phyloP scores from a whole-genome alignment of 164 flowering plant species.

The Cinnamomum chago region DNA sequence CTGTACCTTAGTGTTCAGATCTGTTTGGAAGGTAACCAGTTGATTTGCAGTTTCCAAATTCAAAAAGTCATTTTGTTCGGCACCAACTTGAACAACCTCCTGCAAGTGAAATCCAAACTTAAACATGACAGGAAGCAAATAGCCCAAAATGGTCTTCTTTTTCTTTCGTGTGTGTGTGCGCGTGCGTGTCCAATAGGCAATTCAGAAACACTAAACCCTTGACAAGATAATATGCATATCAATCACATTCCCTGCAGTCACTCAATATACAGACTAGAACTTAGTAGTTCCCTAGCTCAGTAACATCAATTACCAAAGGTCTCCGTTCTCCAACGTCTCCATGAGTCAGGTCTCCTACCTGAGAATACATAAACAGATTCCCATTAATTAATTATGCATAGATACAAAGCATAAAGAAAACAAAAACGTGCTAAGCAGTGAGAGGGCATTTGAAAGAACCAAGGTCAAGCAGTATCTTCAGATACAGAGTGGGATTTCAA shows the following conservation, averaged over 20 bases:
- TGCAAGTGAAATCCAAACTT: constrained; percentile 10
- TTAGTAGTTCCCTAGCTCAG: background rate
- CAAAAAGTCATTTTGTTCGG: constrained; percentile 6
- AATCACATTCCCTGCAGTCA: background rate
- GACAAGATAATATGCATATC: background rate
- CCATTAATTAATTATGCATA: no score
- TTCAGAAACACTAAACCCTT: background rate
- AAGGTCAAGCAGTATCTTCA: no score
- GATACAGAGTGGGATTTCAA: no score
- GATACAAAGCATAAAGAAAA: no score
- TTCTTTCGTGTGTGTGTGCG: background rate
- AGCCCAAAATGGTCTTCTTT: background rate
- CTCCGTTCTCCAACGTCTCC: constrained; percentile 20
- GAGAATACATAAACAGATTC: constrained; percentile 2
- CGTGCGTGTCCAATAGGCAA: background rate
- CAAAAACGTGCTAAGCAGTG: no score
- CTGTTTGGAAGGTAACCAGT: constrained; percentile 25
- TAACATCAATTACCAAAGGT: constrained; percentile 29
- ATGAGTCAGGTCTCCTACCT: constrained; percentile 27
- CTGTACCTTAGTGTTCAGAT: constrained; percentile 34
- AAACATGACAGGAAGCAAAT: constrained; percentile 1
- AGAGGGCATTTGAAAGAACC: no score
- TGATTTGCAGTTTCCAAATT: constrained; percentile 18
- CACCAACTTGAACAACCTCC: constrained; percentile 9
- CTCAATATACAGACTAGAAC: background rate